phyloP scores from a whole-genome alignment of 139 green algal species.

The Ettlia oleoabundans region DNA sequence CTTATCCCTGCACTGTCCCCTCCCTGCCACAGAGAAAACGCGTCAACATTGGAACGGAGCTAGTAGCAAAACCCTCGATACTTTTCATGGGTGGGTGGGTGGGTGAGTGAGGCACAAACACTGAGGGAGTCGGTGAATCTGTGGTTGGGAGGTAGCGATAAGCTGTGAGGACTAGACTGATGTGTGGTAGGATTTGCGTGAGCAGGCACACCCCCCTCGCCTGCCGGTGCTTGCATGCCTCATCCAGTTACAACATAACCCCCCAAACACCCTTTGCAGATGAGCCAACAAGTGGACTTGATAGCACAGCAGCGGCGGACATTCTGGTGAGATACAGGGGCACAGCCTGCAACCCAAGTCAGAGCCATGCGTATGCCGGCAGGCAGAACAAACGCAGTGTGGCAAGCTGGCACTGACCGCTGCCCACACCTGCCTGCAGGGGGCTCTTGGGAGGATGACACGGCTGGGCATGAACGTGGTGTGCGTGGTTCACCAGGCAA shows the following conservation, averaged over 20 bases:
- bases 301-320: slow-evolving; percentile 72
- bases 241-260: too few species aligned
- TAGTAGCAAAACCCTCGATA: slow-evolving; percentile 70
- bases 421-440: neutral
- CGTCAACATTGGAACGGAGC: slow-evolving; percentile 81
- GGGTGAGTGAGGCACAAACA: too few species aligned
- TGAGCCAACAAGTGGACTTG: slow-evolving; percentile 72
- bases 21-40: slow-evolving; percentile 74
- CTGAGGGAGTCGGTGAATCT: too few species aligned
- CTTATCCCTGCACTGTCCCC: neutral
- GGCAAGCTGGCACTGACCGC: neutral
- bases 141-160: neutral
- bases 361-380: too few species aligned
- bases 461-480: neutral
- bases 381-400: too few species aligned
- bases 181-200: too few species aligned
- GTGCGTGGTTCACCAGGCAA: slow-evolving; percentile 20
- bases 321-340: slow-evolving; percentile 61
- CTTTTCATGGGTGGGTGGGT: slow-evolving; percentile 55
- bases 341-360: too few species aligned
- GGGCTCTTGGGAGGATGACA: neutral
- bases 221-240: too few species aligned
- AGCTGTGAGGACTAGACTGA: too few species aligned
- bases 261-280: slow-evolving; percentile 20
- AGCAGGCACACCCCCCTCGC: too few species aligned